Percentiles rank a stretch among this genome's conserved stretches.
Conservation (phyloP, 139 green algal species). For the Monoraphidium neglectum region DNA sequence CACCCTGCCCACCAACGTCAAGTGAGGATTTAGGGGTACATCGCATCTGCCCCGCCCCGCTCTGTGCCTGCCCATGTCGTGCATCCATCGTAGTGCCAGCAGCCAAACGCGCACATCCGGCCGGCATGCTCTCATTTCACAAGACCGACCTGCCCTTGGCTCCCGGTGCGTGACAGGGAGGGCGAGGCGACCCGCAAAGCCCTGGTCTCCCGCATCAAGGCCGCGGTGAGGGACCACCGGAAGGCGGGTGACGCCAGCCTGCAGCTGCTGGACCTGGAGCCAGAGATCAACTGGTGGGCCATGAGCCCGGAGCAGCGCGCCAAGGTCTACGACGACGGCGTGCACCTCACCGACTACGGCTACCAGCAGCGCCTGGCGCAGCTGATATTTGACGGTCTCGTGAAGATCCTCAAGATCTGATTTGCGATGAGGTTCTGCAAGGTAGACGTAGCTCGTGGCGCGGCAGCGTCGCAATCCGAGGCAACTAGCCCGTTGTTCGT, state of each 20-base stretch:
- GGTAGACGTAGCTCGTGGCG: no score
- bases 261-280: conserved; percentile 18
- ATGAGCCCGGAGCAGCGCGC: not conserved
- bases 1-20: conserved; percentile 12
- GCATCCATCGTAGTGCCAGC: not conserved
- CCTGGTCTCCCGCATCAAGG: not conserved
- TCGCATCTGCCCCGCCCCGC: no score
- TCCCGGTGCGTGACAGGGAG: not conserved
- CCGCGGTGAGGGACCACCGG: not conserved
- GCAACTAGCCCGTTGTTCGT: no score
- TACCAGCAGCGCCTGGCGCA: not conserved
- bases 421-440: no score
- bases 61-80: not conserved
- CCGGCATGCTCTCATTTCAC: not conserved
- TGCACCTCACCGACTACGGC: conserved; percentile 19
- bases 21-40: not conserved
- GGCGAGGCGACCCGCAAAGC: conserved; percentile 4
- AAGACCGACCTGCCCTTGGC: not conserved
- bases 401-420: conserved; percentile 4
- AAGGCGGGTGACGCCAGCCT: conserved; percentile 3
- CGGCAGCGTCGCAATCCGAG: no score
- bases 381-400: conserved; percentile 2
- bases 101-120: not conserved
- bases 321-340: conserved; percentile 20
- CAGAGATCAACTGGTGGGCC: conserved; percentile 2